Conservation (phyloP, 2,329 filamentous ascomycete species). For the Colletotrichum musae region DNA sequence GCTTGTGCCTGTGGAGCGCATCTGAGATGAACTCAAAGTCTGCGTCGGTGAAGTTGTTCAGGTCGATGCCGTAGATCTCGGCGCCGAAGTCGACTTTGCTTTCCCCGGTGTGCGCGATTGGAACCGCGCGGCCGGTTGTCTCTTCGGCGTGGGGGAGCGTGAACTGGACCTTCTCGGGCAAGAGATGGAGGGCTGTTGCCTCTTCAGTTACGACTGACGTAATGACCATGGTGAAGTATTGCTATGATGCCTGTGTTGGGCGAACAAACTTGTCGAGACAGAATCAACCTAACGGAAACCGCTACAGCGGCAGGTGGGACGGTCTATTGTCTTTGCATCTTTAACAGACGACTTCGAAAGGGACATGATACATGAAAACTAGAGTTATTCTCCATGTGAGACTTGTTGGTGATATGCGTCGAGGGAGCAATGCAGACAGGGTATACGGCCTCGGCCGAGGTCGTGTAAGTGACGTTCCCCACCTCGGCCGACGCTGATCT, state of each 20-base stretch:
- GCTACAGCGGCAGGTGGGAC: background rate
- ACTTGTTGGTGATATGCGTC: slow-evolving; percentile 8
- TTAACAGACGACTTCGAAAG: background rate
- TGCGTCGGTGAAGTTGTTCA: slow-evolving; percentile 52
- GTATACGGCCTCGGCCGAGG: background rate
- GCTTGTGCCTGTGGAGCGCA: slow-evolving; percentile 60
- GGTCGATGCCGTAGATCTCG: slow-evolving; percentile 53
- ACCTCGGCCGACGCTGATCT: background rate
- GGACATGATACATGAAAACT: no score
- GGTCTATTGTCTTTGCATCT: background rate
- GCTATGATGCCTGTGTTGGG: background rate
- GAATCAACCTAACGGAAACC: background rate
- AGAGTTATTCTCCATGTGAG: no score
- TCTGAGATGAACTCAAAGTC: slow-evolving; percentile 55
- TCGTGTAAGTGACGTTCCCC: background rate
- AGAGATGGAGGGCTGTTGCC: slow-evolving; percentile 39
- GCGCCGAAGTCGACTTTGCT: slow-evolving; percentile 55
- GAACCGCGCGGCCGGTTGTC: slow-evolving; percentile 44
- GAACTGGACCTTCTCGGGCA: slow-evolving; percentile 41
- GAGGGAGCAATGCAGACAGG: background rate
- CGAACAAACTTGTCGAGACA: background rate
- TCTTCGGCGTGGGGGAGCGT: slow-evolving; percentile 46
- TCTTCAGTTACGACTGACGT: slow-evolving; percentile 45
- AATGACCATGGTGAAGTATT: slow-evolving; percentile 23
- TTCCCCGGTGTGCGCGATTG: slow-evolving; percentile 44